phyloP scores from a whole-genome alignment of 2,329 filamentous ascomycete species.

The Pyrenochaeta sp. region DNA sequence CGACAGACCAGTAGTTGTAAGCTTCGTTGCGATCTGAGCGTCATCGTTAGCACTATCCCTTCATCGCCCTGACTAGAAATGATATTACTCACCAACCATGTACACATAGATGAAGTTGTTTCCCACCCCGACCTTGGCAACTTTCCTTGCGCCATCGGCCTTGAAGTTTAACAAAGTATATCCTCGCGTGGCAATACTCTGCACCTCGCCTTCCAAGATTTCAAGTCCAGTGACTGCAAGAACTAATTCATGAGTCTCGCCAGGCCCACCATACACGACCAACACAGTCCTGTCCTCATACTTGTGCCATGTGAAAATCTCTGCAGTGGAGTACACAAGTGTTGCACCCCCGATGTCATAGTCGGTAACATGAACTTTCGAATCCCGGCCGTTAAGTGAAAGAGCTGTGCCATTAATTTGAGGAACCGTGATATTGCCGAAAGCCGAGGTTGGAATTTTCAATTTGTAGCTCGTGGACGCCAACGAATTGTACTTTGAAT shows the following conservation, averaged over 20 bases:
- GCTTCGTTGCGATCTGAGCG: constrained; percentile 68
- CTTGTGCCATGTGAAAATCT: constrained; percentile 74
- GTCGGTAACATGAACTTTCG: constrained; percentile 72
- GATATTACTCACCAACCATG: constrained; percentile 59
- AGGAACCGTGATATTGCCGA: constrained; percentile 64
- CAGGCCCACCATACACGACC: constrained; percentile 69
- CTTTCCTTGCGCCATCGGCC: constrained; percentile 61
- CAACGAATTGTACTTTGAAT: constrained; percentile 69
- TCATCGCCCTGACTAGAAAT: not conserved
- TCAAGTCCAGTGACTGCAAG: constrained; percentile 50
- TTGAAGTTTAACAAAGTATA: constrained; percentile 64
- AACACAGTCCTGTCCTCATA: constrained; percentile 67
- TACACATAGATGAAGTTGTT: constrained; percentile 62
- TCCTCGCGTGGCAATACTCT: constrained; percentile 51
- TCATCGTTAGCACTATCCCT: constrained; percentile 14
- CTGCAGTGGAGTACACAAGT: constrained; percentile 73
- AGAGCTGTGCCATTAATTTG: constrained; percentile 64
- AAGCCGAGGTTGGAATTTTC: constrained; percentile 67
- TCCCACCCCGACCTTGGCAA: constrained; percentile 56
- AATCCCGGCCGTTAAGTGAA: constrained; percentile 69
- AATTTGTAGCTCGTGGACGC: constrained; percentile 69
- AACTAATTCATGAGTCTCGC: constrained; percentile 71
- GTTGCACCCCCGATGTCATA: constrained; percentile 68
- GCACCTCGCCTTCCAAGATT: constrained; percentile 53
- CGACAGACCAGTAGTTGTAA: constrained; percentile 74